Percentiles rank a stretch among this genome's conserved stretches.
These are phyloP conservation scores for Melampsora larici-populina DNA, from an alignment of 1,284 basidiomycete species.

Conservation along the genomic window DNA sequence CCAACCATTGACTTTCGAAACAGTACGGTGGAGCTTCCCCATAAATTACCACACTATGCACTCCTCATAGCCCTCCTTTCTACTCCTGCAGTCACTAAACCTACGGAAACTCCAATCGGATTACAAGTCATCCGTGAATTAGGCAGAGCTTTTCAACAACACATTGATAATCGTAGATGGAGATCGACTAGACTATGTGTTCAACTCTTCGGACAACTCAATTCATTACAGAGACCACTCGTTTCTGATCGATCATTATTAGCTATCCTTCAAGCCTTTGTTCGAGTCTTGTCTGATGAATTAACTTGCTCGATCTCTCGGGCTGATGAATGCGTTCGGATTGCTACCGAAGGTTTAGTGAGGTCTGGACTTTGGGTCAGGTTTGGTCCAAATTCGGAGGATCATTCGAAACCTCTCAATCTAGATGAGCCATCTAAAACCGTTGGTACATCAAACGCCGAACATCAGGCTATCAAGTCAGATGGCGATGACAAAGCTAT, in stretches of 20 bases:
- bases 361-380: slow-evolving; percentile 37
- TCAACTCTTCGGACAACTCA: slow-evolving; percentile 82
- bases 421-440: not conserved
- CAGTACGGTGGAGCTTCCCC: slow-evolving; percentile 81
- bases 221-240: slow-evolving; percentile 53
- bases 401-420: not conserved
- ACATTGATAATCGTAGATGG: slow-evolving; percentile 81
- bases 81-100: slow-evolving; percentile 54
- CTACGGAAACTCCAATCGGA: slow-evolving; percentile 58
- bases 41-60: slow-evolving; percentile 83
- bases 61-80: slow-evolving; percentile 69
- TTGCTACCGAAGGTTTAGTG: slow-evolving; percentile 49
- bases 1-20: not conserved
- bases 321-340: slow-evolving; percentile 50
- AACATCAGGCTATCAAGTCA: not conserved
- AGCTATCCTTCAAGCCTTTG: slow-evolving; percentile 48
- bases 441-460: not conserved
- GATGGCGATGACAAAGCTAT: not conserved
- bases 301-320: slow-evolving; percentile 48
- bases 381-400: not conserved
- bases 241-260: slow-evolving; percentile 39
- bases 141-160: slow-evolving; percentile 77
- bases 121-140: slow-evolving; percentile 79
- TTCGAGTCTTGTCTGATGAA: slow-evolving; percentile 45
- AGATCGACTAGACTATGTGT: slow-evolving; percentile 79